phyloP scores from a whole-genome alignment of 257 asterid genomes.

The Lantana camara region DNA sequence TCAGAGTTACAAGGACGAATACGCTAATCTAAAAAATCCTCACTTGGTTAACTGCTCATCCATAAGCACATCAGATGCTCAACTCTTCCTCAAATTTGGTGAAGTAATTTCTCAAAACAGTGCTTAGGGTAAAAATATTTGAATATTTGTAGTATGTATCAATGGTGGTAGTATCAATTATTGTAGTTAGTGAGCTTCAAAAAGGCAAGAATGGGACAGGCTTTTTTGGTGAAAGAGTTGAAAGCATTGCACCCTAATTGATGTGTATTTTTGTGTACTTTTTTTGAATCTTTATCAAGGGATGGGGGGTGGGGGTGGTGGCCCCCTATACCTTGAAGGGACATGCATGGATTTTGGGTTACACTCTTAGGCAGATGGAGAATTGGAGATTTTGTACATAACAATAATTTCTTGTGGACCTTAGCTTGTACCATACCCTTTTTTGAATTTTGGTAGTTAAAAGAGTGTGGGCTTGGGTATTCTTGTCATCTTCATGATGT shows the following conservation, averaged over 20 bases:
- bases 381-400: neutral
- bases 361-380: slow-evolving; percentile 1
- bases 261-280: no score
- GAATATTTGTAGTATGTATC: neutral
- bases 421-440: neutral
- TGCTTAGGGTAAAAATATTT: neutral
- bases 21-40: slow-evolving; percentile 76
- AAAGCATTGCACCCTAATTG: no score
- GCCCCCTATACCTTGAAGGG: neutral
- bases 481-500: no score
- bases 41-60: slow-evolving; percentile 76
- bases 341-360: slow-evolving; percentile 1
- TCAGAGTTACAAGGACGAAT: slow-evolving; percentile 73
- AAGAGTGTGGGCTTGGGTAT: no score
- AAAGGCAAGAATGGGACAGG: neutral
- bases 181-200: slow-evolving; percentile 10
- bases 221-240: neutral
- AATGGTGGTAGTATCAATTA: slow-evolving; percentile 8
- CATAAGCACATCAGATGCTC: slow-evolving; percentile 80
- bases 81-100: slow-evolving; percentile 75
- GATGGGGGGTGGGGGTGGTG: no score
- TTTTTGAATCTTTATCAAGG: neutral
- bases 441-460: neutral
- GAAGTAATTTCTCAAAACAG: slow-evolving; percentile 69
- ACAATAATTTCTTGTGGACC: slow-evolving; percentile 23